phyloP scores from a whole-genome alignment of 2,329 filamentous ascomycete genomes.

The Alternaria postmessia region DNA sequence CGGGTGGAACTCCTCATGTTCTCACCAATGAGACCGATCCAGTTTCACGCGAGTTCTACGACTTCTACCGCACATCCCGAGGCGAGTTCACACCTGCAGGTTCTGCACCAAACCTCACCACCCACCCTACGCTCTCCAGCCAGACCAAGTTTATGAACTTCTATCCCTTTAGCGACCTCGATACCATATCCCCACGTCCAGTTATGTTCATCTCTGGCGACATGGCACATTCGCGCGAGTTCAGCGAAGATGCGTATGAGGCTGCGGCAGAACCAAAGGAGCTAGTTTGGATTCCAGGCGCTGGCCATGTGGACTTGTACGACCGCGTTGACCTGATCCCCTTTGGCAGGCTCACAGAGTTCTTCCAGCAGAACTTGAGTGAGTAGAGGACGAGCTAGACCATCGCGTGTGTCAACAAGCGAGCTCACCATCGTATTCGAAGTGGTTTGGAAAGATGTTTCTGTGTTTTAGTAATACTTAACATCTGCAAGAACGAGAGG shows the following conservation, averaged over 20 bases:
- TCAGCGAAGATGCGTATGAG: conserved; percentile 37
- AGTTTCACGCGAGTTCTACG: conserved; percentile 36
- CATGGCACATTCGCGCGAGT: conserved; percentile 39
- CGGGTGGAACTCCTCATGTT: conserved; percentile 12
- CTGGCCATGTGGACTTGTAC: conserved; percentile 51
- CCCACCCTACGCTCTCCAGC: conserved; percentile 41
- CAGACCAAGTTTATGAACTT: conserved; percentile 44
- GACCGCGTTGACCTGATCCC: conserved; percentile 50
- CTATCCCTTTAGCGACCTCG: conserved; percentile 42
- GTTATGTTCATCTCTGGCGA: conserved; percentile 39
- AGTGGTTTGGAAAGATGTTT: background rate
- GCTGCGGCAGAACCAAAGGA: conserved; percentile 50
- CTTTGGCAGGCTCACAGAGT: conserved; percentile 41
- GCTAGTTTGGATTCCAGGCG: conserved; percentile 42
- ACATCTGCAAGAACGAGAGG: background rate
- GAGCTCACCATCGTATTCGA: background rate
- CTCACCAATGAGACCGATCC: conserved; percentile 31
- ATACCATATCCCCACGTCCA: conserved; percentile 41
- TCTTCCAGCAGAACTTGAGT: conserved; percentile 21
- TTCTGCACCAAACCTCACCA: conserved; percentile 35
- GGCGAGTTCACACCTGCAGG: background rate
- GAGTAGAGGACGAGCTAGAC: background rate
- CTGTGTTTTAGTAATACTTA: background rate
- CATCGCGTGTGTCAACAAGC: background rate
- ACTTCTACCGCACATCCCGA: background rate